Conservation (phyloP, 768 basidiomycete genomes). For the Calocybe indica region DNA sequence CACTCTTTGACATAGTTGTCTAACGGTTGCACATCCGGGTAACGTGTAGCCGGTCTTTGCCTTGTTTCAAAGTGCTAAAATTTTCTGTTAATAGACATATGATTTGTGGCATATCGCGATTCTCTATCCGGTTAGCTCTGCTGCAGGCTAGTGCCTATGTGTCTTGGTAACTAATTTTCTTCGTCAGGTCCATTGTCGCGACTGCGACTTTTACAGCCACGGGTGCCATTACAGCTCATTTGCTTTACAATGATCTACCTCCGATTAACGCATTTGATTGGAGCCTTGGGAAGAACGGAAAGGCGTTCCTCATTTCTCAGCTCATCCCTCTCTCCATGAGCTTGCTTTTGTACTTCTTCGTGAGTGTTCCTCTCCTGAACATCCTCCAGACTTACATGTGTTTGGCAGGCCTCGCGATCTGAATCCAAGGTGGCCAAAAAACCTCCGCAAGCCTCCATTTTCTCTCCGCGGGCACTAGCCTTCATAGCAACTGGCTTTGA, state of each 20-base stretch:
- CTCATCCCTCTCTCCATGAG: slow-evolving; percentile 29
- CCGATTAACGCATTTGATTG: slow-evolving; percentile 27
- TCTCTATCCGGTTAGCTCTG: slow-evolving; percentile 42
- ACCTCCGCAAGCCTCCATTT: neutral
- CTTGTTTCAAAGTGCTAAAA: neutral
- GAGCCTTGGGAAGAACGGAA: slow-evolving; percentile 31
- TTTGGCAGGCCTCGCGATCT: neutral
- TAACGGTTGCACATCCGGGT: slow-evolving; percentile 67
- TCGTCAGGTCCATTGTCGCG: slow-evolving; percentile 44
- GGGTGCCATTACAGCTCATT: slow-evolving; percentile 37
- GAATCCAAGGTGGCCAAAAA: too few relatives aligned
- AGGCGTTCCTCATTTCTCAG: slow-evolving; percentile 33
- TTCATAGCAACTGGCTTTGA: slow-evolving; percentile 36
- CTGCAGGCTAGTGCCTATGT: slow-evolving; percentile 4
- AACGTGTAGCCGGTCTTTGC: slow-evolving; percentile 1
- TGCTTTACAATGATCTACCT: slow-evolving; percentile 30
- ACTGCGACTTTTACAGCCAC: slow-evolving; percentile 48
- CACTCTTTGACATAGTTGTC: slow-evolving; percentile 30
- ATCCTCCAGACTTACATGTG: slow-evolving; percentile 4
- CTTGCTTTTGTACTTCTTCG: slow-evolving; percentile 20
- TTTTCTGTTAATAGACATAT: slow-evolving; percentile 41
- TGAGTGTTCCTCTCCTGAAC: slow-evolving; percentile 17
- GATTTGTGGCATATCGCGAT: slow-evolving; percentile 52
- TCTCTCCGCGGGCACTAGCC: slow-evolving; percentile 29
- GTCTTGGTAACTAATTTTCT: slow-evolving; percentile 3